phyloP scores from a whole-genome alignment of 352 stramenopile genomes.

The Phytophthora megakarya region DNA sequence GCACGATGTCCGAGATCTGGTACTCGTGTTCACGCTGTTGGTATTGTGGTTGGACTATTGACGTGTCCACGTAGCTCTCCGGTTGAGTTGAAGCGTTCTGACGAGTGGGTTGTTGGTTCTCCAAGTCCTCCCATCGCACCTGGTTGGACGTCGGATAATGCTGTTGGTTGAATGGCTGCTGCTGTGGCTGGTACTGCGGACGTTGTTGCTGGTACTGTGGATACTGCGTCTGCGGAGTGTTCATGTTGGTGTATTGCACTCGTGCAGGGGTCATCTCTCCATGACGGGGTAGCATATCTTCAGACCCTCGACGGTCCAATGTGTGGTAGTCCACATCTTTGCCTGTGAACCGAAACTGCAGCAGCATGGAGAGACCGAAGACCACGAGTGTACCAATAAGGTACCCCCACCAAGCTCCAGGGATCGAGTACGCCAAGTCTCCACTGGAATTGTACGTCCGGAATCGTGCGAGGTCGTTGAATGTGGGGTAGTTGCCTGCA shows the following conservation, averaged over 20 bases:
- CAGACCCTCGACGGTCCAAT: constrained; percentile 13
- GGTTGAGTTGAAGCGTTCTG: constrained; percentile 8
- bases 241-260: constrained; percentile 33
- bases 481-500: constrained; percentile 60
- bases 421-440: constrained; percentile 46
- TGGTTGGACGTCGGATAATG: constrained; percentile 34
- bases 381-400: constrained; percentile 58
- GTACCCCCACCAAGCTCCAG: constrained; percentile 66
- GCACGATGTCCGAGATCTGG: constrained; percentile 35
- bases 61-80: constrained; percentile 26
- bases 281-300: constrained; percentile 22
- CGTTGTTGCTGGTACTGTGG: constrained; percentile 10
- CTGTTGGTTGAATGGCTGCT: constrained; percentile 25
- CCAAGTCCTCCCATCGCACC: constrained; percentile 33
- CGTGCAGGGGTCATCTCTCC: constrained; percentile 19
- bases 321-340: constrained; percentile 47
- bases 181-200: constrained; percentile 4
- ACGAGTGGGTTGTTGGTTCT: constrained; percentile 12
- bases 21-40: constrained; percentile 39
- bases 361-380: constrained; percentile 45
- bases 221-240: constrained; percentile 24
- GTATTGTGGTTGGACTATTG: constrained; percentile 32
- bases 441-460: constrained; percentile 36
- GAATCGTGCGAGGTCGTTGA: constrained; percentile 50
- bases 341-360: constrained; percentile 56